Evolutionary conservation across 352 stramenopile genomes (phyloP).

Genomic region (Phytophthora litchii): DNA sequence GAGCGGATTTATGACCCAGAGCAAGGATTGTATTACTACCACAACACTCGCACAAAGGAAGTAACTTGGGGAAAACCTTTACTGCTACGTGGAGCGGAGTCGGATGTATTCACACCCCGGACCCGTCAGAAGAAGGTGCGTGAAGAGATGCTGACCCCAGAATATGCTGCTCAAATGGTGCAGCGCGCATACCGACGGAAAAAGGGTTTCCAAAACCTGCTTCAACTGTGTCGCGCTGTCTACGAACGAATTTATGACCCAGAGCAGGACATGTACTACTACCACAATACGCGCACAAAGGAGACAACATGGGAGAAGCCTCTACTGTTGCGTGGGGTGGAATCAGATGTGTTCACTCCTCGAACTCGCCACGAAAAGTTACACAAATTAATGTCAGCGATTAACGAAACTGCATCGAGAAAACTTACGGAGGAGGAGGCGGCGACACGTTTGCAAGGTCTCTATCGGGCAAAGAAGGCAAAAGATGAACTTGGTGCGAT

Average conservation of each 20-base stretch:
- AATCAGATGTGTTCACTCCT: constrained; percentile 58
- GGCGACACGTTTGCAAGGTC: constrained; percentile 51
- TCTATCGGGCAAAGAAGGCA: constrained; percentile 62
- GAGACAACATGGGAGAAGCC: constrained; percentile 76
- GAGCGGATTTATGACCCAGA: constrained; percentile 73
- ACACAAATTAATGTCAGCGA: constrained; percentile 22
- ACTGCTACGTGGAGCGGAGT: constrained; percentile 44
- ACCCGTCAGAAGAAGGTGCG: constrained; percentile 14
- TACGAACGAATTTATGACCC: constrained; percentile 80
- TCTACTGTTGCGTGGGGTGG: constrained; percentile 39
- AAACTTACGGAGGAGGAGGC: constrained; percentile 50
- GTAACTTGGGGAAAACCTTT: constrained; percentile 72
- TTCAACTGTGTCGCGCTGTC: constrained; percentile 50
- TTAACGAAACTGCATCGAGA: constrained; percentile 9
- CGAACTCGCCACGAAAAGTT: constrained; percentile 52
- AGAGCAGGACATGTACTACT: constrained; percentile 60
- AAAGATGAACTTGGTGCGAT: constrained; percentile 42
- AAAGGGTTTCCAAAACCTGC: constrained; percentile 50
- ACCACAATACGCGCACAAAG: constrained; percentile 80
- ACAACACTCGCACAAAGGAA: constrained; percentile 79
- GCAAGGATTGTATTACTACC: constrained; percentile 66
- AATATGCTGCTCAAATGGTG: constrained; percentile 57
- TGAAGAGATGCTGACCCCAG: constrained; percentile 27
- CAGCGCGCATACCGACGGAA: constrained; percentile 59
- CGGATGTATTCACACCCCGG: constrained; percentile 55